Base-by-base conservation (phyloP, 2,329 filamentous ascomycete genomes). In the Blastomyces silverae region DNA sequence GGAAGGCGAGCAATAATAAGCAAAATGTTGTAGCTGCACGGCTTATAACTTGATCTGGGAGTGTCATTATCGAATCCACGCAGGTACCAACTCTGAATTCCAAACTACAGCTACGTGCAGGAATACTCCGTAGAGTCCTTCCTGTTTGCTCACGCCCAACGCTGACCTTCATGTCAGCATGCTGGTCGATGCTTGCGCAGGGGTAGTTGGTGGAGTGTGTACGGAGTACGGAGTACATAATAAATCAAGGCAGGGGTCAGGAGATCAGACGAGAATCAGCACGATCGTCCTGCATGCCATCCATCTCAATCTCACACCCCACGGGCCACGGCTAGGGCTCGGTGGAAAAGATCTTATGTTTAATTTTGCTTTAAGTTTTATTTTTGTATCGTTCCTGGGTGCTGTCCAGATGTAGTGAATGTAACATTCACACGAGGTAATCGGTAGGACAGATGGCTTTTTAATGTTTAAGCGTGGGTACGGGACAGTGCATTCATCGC, bases 201-300 rank as follows among this genome's bases (percentile, higher is more conserved):
- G 50, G 20, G 28, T 57, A 5, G 25, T 37, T 57, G 53, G 7
- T 4, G 15, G 10, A 39, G 37, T 1, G 37, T 13, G 10, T 39
- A 39, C 28, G 28, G 28, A 28, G 28, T 28, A 28, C 31, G 5
- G 31, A 34, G 31, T 34, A 39, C 11, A 10, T 3, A 17, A 15
- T 42, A 25, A 34, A 39, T 58, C 34, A 20, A 17, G 28, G 25
- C 53, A 60, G 37, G 46, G 48, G 42, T 8, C 58, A 34, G 42
- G 25, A 22, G 58, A 61, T 50, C 44, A 17, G 17, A 28, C 25
- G 58, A 50, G 58, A 61, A 50, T 44, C 15, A n/a, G 58, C 17
- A 48, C 58, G 22, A 31, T 15, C 8, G n/a, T 61, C 25, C 42
- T 61, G 58, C 58, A 61, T 61, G 25, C 42, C 25, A 48, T 37